Evolutionary conservation across 345 rosid genomes (phyloP).

Genomic region (Gossypium arboreum): DNA sequence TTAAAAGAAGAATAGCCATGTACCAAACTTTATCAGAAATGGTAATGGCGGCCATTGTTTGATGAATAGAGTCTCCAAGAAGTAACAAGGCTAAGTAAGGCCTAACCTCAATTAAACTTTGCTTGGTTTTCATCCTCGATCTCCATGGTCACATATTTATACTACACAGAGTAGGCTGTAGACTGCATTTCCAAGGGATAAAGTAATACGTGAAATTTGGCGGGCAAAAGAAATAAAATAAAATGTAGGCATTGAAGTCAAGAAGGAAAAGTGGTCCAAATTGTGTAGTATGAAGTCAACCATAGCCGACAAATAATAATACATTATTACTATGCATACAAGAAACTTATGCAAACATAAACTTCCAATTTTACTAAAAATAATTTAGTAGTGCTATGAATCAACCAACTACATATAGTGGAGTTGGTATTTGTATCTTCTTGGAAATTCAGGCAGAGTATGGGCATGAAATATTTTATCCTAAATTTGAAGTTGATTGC

Average conservation of each 20-base stretch:
- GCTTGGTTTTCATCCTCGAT: conserved; percentile 18
- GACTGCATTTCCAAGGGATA: conserved; percentile 20
- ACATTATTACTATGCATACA: not conserved
- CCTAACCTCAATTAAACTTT: conserved; percentile 6
- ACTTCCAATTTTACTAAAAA: not conserved
- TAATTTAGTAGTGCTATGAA: not conserved
- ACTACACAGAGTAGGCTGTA: conserved; percentile 14
- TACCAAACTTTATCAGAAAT: conserved; percentile 15
- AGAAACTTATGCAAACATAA: not conserved
- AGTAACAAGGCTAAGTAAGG: not conserved
- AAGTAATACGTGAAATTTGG: conserved; percentile 18
- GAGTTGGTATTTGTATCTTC: conserved; percentile 29
- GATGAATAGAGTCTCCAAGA: not conserved
- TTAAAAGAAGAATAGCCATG: conserved; percentile 30
- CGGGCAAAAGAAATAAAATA: not conserved
- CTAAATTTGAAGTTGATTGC: not conserved
- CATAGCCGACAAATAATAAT: conserved; percentile 13
- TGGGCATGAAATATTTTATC: not conserved
- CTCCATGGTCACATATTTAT: conserved; percentile 29
- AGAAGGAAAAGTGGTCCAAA: conserved; percentile 13
- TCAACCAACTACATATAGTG: conserved; percentile 18
- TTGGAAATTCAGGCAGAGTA: not conserved
- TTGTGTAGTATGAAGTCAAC: conserved; percentile 14
- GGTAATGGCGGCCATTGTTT: conserved; percentile 34
- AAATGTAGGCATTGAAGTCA: conserved; percentile 20